Base-by-base conservation (phyloP, 2,329 filamentous ascomycete genomes). In the Botryotinia convoluta region DNA sequence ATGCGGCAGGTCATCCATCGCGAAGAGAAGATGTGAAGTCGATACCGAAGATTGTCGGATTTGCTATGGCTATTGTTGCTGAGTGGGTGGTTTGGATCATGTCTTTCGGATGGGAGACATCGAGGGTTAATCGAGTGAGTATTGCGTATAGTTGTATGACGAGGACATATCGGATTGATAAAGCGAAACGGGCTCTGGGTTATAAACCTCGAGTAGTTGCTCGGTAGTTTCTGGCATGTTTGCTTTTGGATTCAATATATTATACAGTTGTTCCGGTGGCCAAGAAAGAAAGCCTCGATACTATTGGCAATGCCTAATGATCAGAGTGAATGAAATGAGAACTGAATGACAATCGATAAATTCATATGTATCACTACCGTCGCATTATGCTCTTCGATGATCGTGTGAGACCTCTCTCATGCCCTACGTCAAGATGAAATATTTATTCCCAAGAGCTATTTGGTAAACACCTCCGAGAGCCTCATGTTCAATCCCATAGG, bases 71-170 rank as follows among this genome's bases (percentile, higher is more conserved):
- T 10, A 8, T 74, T n/a, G 22, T 77, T 26, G 67, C 61, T 29
- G 74, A 76, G 71, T 77, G 76, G 74, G 22, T 72, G 22, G 73
- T 75, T 57, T 77, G 74, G 73, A 65, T 73, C 3, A 14, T 72
- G 9, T 74, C 69, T 20, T 67, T 75, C 57, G 75, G 76, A 7
- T 1, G 45, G 26, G 44, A 67, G 2, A 54, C 18, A 26, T 72
- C 48, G 48, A 72, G 70, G 45, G 39, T 72, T 51, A 22, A 67
- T 59, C 0, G 48, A 3, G 61, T 60, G 29, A 22, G 37, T 37
- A n/a, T 60, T 26, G 16, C 12, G n/a, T 57, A 60, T 22, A 67
- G 37, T 26, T 72, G 61, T 45, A 35, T 60, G 39, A 39, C 37
- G n/a, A 67, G 29, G 32, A 59, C 22, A 20, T 39, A 39, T 45